Base-by-base conservation (phyloP, 805 yeast species). In the Saccharomyces kudriavzevii region DNA sequence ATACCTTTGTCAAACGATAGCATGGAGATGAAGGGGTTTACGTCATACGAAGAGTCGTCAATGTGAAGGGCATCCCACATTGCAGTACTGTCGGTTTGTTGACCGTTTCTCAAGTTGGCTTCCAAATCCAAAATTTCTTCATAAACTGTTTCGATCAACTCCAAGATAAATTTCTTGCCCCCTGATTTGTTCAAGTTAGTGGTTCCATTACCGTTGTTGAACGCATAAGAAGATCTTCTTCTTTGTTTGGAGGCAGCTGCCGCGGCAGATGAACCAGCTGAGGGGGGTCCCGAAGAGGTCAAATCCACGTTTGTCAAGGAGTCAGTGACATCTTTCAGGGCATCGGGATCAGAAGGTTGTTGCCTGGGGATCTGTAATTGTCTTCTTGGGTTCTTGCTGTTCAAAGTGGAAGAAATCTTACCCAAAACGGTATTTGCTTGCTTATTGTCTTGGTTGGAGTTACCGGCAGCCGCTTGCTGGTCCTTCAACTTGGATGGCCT, bases 341-440 rank as follows among this genome's bases (percentile, higher is more conserved):
- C 65, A 28, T n/a, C 66, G 59, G 20, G 63, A 52, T 77, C 76
- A 58, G 54, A 57, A 10, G 54, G 55, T 43, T 53, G 61, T 20
- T 61, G 61, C 25, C 61, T 49, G 22, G 80, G 75, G 51, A 84
- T 76, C 60, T 84, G 89, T 66, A 91, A 77, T 63, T 87, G 89
- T 68, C 85, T 89, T 74, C 96, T 83, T 57, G 97, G 97, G 59
- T 86, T 85, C 67, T 87, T 89, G 60, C 87, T 87, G 49, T 85
- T 86, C 61, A 89, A 88, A 27, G 84, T 79, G 45, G 89, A 85
- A 11, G 91, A 81, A 54, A 90, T 86, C 71, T 85, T 88, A 61
- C 98, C 97, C 55, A 92, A 76, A 1, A 96, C 94, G 62, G 96
- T 17, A 11, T 20, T 35, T 35, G 43, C 43, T 20, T 35, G 43